Percentiles rank a stretch among this genome's conserved stretches.
These are phyloP conservation scores for Chlamydomonas eustigma DNA, from an alignment of 139 green algal genomes.

Conservation along the genomic window DNA sequence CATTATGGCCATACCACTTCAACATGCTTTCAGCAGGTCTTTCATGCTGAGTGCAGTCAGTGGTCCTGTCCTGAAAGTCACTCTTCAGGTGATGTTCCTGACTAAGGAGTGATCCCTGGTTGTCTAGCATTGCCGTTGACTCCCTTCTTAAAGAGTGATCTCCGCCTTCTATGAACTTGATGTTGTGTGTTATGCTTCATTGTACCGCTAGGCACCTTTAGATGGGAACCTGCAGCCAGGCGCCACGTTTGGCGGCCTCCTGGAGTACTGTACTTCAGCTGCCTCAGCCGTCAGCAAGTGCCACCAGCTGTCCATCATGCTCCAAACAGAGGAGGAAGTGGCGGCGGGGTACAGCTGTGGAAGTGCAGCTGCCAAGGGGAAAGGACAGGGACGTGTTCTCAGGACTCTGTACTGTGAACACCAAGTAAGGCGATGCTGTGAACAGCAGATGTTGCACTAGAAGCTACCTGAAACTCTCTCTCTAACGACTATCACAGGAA, in stretches of 20 bases:
- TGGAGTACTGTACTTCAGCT: constrained; percentile 53
- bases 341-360: not conserved
- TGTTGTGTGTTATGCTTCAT: not conserved
- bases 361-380: not conserved
- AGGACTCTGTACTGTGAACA: constrained; percentile 67
- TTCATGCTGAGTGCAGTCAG: constrained; percentile 17
- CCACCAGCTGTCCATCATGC: constrained; percentile 23
- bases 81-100: constrained; percentile 2
- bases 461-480: no score
- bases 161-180: not conserved
- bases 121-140: no score
- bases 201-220: constrained; percentile 46
- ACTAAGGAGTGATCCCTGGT: no score
- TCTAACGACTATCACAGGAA: no score
- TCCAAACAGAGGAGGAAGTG: constrained; percentile 26
- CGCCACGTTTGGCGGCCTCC: constrained; percentile 52
- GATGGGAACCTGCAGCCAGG: constrained; percentile 60
- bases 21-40: not conserved
- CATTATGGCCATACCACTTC: not conserved
- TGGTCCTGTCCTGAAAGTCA: constrained; percentile 10
- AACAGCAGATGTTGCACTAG: no score
- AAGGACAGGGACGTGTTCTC: constrained; percentile 19
- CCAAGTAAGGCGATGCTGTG: not conserved
- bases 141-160: no score
- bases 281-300: not conserved